Evolutionary conservation across 352 stramenopile genomes (phyloP), one percentile per base, ranked within the genome.

Genomic region (Phytophthora uliginosa): DNA sequence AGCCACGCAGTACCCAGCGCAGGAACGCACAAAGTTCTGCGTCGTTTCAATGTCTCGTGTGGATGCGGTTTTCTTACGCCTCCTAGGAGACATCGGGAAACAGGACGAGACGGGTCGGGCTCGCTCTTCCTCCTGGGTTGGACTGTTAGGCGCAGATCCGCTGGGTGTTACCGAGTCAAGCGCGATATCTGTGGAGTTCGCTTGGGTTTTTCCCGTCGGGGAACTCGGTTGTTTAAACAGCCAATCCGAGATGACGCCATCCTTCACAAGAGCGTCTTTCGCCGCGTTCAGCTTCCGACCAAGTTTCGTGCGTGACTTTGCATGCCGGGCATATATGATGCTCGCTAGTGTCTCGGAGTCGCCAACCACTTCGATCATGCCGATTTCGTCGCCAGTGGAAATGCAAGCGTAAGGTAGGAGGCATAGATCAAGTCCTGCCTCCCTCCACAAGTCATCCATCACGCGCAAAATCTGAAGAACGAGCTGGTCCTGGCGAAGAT

Each of bases 401-500:
- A 98, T 89, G 54, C 92, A 97, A 18, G 90, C 80, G 70, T 98
- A 98, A 0, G 93, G 85, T 2, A 79, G 86, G 1, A 98, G 74
- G 33, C 90, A 91, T 1, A 98, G 71, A 47, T 98, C 91, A 12
- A 98, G 73, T 0, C 72, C 88, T 18, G 90, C 84, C 34, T 94
- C 86, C 34, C 93, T 83, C 93, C 94, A 98, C 4, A 99, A 63
- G 26, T 92, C 81, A 63, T 98, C 92, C 92, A 99, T 98, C 3
- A 98, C 84, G 17, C 91, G 83, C 7, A 99, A 59, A 36, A 98
- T 81, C 68, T 98, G 93, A 47, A 98, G 81, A 58, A 97, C 96
- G 7, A 99, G 83, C 76, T 98, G 92, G 61, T 99, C 96, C 68
- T 99, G 96, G 7, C 95, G 92, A 40, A 99, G 69, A 68, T 98